Conservation (phyloP, 2,329 filamentous ascomycete species). For the Cercospora citrullina region DNA sequence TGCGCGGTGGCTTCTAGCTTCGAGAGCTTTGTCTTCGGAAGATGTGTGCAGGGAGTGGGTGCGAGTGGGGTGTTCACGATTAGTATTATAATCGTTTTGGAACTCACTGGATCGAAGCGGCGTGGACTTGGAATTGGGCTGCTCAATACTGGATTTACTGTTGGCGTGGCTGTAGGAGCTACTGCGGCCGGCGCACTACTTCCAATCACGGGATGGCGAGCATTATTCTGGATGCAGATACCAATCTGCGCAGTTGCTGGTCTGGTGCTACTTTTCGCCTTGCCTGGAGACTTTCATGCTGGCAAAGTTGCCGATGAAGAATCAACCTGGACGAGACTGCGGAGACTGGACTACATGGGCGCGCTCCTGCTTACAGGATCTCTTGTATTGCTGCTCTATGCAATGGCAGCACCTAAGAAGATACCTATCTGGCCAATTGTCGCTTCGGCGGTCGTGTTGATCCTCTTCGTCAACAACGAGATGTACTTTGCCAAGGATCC, state of each 20-base stretch:
- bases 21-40: conserved; percentile 65
- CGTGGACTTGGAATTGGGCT: conserved; percentile 73
- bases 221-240: conserved; percentile 71
- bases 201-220: conserved; percentile 67
- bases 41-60: conserved; percentile 67
- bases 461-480: conserved; percentile 63
- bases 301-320: conserved; percentile 26
- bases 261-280: conserved; percentile 61
- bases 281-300: conserved; percentile 54
- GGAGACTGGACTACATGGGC: conserved; percentile 72
- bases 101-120: conserved; percentile 65
- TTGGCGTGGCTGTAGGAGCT: conserved; percentile 69
- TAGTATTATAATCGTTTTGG: conserved; percentile 73
- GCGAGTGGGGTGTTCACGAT: conserved; percentile 72
- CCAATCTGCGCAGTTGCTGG: conserved; percentile 65
- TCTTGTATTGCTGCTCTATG: conserved; percentile 71
- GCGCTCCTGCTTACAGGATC: conserved; percentile 63
- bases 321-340: conserved; percentile 54
- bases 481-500: conserved; percentile 64
- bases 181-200: conserved; percentile 68
- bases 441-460: conserved; percentile 59
- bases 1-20: conserved; percentile 63
- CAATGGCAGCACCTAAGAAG: conserved; percentile 62
- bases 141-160: conserved; percentile 70
- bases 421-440: conserved; percentile 62